These are phyloP conservation scores for Candida succiphila DNA, from an alignment of 805 yeast species.

Conservation along the genomic window DNA sequence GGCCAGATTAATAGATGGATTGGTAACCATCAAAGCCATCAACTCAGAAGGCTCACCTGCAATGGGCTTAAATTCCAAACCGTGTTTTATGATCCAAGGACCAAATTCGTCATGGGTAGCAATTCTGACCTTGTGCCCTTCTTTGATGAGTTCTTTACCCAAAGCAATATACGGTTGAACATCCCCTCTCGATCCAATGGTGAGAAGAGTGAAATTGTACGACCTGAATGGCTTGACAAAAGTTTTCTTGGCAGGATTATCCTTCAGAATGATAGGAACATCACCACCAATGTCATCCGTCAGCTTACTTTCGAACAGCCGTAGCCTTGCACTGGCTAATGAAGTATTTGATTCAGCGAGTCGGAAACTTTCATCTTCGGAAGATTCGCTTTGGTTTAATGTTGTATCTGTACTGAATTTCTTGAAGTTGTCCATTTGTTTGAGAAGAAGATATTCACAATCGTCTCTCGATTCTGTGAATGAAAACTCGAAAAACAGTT, in stretches of 20 bases:
- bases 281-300: slow-evolving; percentile 50
- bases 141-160: slow-evolving; percentile 66
- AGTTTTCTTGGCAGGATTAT: slow-evolving; percentile 36
- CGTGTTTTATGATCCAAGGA: slow-evolving; percentile 61
- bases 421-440: slow-evolving; percentile 35
- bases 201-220: slow-evolving; percentile 56
- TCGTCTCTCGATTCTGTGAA: slow-evolving; percentile 59
- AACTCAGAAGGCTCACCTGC: slow-evolving; percentile 93
- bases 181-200: slow-evolving; percentile 94
- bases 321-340: slow-evolving; percentile 48
- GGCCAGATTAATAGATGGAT: slow-evolving; percentile 77
- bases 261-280: slow-evolving; percentile 61
- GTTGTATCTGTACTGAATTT: slow-evolving; percentile 8
- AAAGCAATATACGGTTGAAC: slow-evolving; percentile 93
- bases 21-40: slow-evolving; percentile 87
- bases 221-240: slow-evolving; percentile 42
- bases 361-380: slow-evolving; percentile 16
- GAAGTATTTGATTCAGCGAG: slow-evolving; percentile 18
- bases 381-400: slow-evolving; percentile 4
- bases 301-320: slow-evolving; percentile 58
- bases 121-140: slow-evolving; percentile 79
- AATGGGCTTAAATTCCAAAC: slow-evolving; percentile 57
- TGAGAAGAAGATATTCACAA: slow-evolving; percentile 44
- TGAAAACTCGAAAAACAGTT: slow-evolving; percentile 70
- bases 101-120: slow-evolving; percentile 81